These are phyloP conservation scores for Kwoniella newhampshirensis DNA, from an alignment of 768 basidiomycete species.

Conservation along the genomic window DNA sequence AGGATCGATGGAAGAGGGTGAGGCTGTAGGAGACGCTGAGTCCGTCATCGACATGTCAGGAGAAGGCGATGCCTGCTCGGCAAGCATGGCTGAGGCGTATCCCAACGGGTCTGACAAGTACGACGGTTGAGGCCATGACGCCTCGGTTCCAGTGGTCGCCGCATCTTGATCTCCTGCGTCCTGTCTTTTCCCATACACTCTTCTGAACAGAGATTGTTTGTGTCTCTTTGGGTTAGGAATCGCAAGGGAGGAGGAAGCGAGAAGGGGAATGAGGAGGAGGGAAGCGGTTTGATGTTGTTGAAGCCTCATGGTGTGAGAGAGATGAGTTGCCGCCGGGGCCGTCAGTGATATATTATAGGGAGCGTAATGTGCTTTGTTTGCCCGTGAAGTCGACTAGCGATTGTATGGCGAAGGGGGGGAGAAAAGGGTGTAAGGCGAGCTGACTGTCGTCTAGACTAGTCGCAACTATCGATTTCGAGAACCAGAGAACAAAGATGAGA, in stretches of 20 bases:
- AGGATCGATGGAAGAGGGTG: background rate
- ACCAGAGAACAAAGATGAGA: background rate
- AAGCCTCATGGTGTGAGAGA: slow-evolving; percentile 15
- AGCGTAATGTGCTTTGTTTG: background rate
- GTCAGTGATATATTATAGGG: slow-evolving; percentile 1
- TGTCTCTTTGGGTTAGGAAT: slow-evolving; percentile 19
- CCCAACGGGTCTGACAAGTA: background rate
- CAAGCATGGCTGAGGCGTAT: slow-evolving; percentile 3
- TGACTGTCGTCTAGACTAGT: slow-evolving; percentile 26
- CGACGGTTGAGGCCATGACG: background rate
- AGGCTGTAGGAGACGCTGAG: background rate
- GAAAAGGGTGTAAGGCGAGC: background rate
- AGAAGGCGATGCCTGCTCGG: background rate
- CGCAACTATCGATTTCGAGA: slow-evolving; percentile 1
- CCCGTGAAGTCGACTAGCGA: slow-evolving; percentile 11
- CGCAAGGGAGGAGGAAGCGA: slow-evolving; percentile 29
- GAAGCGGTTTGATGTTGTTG: slow-evolving; percentile 17
- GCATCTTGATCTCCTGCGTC: slow-evolving; percentile 9
- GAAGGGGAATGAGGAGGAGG: slow-evolving; percentile 35
- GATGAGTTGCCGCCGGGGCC: slow-evolving; percentile 1
- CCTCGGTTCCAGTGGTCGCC: slow-evolving; percentile 8
- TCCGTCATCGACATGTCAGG: background rate
- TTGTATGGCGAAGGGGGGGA: background rate
- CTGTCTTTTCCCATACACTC: slow-evolving; percentile 23
- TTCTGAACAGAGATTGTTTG: slow-evolving; percentile 19